Evolutionary conservation across 164 flowering plant species (phyloP), one percentile per base, ranked within the genome.

Genomic region (Echeveria elegans): DNA sequence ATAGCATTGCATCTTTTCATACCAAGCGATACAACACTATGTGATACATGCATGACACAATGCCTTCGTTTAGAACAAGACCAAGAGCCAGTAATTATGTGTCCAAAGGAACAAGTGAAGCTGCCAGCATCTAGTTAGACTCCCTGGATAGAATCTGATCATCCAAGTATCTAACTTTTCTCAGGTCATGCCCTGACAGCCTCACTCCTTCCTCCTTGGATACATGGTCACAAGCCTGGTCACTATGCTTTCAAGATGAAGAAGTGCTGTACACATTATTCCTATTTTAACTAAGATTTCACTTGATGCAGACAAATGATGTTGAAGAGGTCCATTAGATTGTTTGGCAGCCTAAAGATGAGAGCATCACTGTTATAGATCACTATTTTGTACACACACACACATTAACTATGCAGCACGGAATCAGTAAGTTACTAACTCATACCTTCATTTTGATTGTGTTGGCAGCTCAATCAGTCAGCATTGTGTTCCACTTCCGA

Each of bases 401-500:
- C 37, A 34, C 37, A 34, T 34, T 34, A 7, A 34, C 7, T 3
- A 3, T 34, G 3, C 7, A 43, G n/a, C n/a, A 16, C 41, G 12
- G 8, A 8, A 43, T 12, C 15, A 4, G 15, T 43, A 43, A 16
- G 11, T 43, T 43, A 11, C 16, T 12, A 29, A 56, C 29, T 28
- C 32, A 56, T 10, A 56, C 61, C 61, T 56, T 9, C 4, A 12
- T 29, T 56, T n/a, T n/a, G n/a, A n/a, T n/a, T 16, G 28, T 28
- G 4, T 56, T 56, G 16, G 2, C 37, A 3, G 37, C 18, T 28
- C 18, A 14, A n/a, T n/a, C n/a, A n/a, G n/a, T 56, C 31, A 56
- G 19, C 32, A 56, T 56, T 24, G 61, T 26, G 61, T 11, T 56
- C 61, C 61, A 56, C 26, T 11, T 56, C 61, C 61, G 28, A 56